Percentiles rank a stretch among this genome's conserved stretches.
These are phyloP conservation scores for Mortierella polycephala DNA, from an alignment of 371 early-diverging fungal species.

Conservation along the genomic window DNA sequence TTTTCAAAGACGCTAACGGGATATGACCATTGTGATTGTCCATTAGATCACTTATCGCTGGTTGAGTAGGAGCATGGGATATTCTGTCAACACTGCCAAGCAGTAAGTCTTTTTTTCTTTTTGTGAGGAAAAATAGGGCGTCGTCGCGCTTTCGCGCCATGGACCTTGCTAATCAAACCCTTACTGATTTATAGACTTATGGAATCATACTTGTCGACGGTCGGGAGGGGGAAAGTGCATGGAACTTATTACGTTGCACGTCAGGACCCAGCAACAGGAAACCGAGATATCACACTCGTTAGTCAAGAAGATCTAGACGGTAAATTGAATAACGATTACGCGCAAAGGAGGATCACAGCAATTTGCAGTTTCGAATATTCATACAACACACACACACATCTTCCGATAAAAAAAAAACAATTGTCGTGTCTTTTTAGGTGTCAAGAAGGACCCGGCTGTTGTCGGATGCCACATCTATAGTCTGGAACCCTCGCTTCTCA, in stretches of 20 bases:
- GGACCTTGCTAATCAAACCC: background rate
- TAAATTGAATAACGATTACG: conserved; percentile 2
- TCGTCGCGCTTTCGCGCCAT: background rate
- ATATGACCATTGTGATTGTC: too few species aligned
- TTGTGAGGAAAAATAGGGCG: background rate
- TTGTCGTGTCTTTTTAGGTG: conserved; percentile 2
- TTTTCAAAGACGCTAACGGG: too few species aligned
- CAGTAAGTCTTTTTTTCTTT: conserved; percentile 16
- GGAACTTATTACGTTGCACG: conserved; percentile 46
- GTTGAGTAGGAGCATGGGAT: conserved; percentile 52
- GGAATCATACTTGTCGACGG: conserved; percentile 34
- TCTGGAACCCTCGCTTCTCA: conserved; percentile 42
- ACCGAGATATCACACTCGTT: conserved; percentile 29
- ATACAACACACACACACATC: background rate
- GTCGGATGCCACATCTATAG: conserved; percentile 50
- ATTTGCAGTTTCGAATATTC: too few species aligned
- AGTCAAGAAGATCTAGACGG: conserved; percentile 32
- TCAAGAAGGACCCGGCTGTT: conserved; percentile 22
- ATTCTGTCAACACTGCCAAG: conserved; percentile 49
- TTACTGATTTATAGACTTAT: conserved; percentile 22
- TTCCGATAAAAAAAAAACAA: background rate
- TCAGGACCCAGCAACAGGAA: conserved; percentile 33
- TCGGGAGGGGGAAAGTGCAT: conserved; percentile 31
- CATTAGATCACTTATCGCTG: conserved; percentile 50
- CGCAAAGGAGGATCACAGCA: too few species aligned